Percentiles rank a stretch among this genome's conserved stretches.
These are phyloP conservation scores for Phytophthora constricta DNA, from an alignment of 352 stramenopile genomes.

Conservation along the genomic window DNA sequence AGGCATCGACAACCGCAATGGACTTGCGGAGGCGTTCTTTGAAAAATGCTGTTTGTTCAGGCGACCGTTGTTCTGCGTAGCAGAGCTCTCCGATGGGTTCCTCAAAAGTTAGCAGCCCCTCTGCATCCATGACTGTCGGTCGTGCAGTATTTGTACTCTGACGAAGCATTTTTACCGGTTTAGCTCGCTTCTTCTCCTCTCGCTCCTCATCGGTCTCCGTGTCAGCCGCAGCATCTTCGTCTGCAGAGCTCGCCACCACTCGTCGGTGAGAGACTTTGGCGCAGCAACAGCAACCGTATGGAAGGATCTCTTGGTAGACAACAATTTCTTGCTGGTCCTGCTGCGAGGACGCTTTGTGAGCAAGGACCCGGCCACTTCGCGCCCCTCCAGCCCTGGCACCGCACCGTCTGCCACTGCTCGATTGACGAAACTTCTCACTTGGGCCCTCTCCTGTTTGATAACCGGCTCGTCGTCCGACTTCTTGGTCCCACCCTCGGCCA, in stretches of 20 bases:
- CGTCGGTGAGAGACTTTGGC: conserved; percentile 17
- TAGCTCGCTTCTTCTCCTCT: conserved; percentile 23
- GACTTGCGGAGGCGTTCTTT: conserved; percentile 71
- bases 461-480: conserved; percentile 8
- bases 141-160: conserved; percentile 23
- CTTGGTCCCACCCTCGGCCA: neutral
- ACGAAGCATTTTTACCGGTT: neutral
- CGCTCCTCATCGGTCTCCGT: conserved; percentile 34
- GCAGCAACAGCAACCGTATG: conserved; percentile 14
- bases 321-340: conserved; percentile 33
- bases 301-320: conserved; percentile 29
- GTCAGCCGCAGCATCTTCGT: conserved; percentile 31
- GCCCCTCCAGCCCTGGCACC: conserved; percentile 8
- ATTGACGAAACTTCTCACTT: conserved; percentile 2
- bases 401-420: conserved; percentile 17
- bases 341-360: conserved; percentile 27
- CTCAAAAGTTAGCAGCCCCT: conserved; percentile 59
- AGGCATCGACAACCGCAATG: conserved; percentile 74
- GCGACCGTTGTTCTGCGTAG: conserved; percentile 57
- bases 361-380: conserved; percentile 15
- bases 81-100: conserved; percentile 73
- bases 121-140: conserved; percentile 45
- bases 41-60: conserved; percentile 63
- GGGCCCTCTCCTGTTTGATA: conserved; percentile 29
- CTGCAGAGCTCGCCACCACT: conserved; percentile 18